Evolutionary conservation across 164 flowering plant genomes (phyloP).

Genomic region (Umbilicus rupestris): DNA sequence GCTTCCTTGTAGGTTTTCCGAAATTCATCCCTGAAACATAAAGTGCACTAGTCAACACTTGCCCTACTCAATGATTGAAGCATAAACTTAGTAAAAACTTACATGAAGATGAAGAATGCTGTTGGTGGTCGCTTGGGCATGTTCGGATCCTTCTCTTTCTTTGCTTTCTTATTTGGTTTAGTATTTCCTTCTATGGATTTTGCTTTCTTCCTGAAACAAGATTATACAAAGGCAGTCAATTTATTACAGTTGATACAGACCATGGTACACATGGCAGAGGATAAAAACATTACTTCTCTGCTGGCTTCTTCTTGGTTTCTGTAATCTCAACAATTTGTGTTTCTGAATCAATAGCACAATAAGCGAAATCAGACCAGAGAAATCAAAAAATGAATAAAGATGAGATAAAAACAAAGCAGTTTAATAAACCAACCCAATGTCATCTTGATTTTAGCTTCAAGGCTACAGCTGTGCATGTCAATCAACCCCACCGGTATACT

Average conservation of each 20-base stretch:
- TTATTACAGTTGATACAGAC: neutral
- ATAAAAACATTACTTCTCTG: conserved; percentile 24
- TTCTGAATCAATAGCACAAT: conserved; percentile 22
- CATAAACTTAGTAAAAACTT: neutral
- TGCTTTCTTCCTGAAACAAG: conserved; percentile 32
- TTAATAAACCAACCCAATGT: conserved; percentile 41
- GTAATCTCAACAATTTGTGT: conserved; percentile 55
- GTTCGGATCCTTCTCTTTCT: conserved; percentile 49
- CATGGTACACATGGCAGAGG: no score
- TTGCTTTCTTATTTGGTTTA: conserved; percentile 34
- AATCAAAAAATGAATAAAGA: neutral
- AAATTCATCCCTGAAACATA: conserved; percentile 62
- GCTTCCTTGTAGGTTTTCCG: conserved; percentile 63
- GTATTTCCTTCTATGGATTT: conserved; percentile 30
- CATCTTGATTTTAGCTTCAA: conserved; percentile 84
- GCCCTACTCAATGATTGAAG: neutral
- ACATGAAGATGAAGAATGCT: conserved; percentile 89
- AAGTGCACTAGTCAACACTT: neutral
- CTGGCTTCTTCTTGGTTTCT: conserved; percentile 45
- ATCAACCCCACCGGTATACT: conserved; percentile 76
- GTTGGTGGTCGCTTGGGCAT: conserved; percentile 80
- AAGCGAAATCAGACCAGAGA: neutral
- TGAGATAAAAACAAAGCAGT: neutral
- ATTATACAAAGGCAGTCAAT: neutral
- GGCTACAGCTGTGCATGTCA: conserved; percentile 71